These are phyloP conservation scores for Silybum marianum DNA, from an alignment of 129 eudicot species.

Conservation along the genomic window DNA sequence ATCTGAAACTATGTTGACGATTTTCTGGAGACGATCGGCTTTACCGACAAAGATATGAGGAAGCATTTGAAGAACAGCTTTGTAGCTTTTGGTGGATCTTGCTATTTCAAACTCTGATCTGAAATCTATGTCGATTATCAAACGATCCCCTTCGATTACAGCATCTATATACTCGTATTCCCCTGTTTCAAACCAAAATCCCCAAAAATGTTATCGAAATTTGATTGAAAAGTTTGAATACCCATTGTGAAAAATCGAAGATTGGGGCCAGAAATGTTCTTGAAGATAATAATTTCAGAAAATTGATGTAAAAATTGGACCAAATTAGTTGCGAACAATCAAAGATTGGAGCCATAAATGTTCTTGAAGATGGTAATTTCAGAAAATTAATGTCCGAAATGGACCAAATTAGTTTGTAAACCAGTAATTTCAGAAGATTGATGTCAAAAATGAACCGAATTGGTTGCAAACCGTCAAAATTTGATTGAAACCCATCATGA, in stretches of 20 bases:
- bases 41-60: conserved; percentile 77
- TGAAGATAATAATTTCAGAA: background rate
- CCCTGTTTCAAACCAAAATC: conserved; percentile 46
- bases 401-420: no score
- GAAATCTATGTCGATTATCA: conserved; percentile 88
- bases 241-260: background rate
- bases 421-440: no score
- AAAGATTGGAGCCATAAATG: no score
- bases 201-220: background rate
- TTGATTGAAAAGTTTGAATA: background rate
- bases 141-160: conserved; percentile 52
- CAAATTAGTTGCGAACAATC: background rate
- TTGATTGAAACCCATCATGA: background rate
- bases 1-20: conserved; percentile 57
- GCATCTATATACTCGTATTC: conserved; percentile 80
- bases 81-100: conserved; percentile 73
- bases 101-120: conserved; percentile 90
- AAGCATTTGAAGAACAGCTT: conserved; percentile 59
- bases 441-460: no score
- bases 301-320: background rate
- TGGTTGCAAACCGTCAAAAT: no score
- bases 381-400: background rate
- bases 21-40: conserved; percentile 75
- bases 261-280: background rate
- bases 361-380: background rate